phyloP scores from a whole-genome alignment of 306 rosid genomes.

The Urtica urens region DNA sequence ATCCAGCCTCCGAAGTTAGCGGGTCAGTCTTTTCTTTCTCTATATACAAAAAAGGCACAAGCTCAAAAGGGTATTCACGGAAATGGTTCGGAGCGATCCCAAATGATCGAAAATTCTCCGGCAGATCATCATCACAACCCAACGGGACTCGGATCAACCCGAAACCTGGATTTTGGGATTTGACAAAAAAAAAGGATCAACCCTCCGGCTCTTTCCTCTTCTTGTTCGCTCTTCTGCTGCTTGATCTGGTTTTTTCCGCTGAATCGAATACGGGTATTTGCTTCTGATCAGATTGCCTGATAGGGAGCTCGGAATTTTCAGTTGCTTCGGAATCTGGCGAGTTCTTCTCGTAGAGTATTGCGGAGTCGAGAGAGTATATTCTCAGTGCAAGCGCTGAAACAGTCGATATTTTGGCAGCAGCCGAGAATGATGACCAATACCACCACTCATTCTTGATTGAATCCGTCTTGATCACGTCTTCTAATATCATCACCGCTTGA shows the following conservation, averaged over 20 bases:
- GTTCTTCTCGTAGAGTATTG: conserved; percentile 66
- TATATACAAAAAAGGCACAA: conserved; percentile 65
- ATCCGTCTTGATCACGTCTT: conserved; percentile 86
- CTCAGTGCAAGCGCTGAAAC: conserved; percentile 82
- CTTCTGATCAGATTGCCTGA: conserved; percentile 34
- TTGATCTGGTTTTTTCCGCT: conserved; percentile 53
- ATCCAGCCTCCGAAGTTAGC: conserved; percentile 68
- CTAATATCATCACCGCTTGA: conserved; percentile 74
- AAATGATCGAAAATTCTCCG: not conserved
- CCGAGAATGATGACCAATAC: conserved; percentile 98
- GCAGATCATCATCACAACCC: conserved; percentile 11
- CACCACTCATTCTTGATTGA: conserved; percentile 94
- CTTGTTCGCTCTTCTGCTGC: conserved; percentile 60
- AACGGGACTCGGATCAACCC: conserved; percentile 20
- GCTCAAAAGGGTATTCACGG: conserved; percentile 35
- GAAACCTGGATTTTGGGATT: conserved; percentile 13
- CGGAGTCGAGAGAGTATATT: conserved; percentile 85
- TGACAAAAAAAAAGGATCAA: conserved; percentile 31
- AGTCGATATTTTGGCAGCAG: conserved; percentile 79
- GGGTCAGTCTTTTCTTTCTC: conserved; percentile 62
- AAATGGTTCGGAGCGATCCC: conserved; percentile 14
- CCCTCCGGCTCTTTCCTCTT: conserved; percentile 82
- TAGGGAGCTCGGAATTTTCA: conserved; percentile 50
- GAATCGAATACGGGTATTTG: conserved; percentile 33
- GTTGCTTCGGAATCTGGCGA: conserved; percentile 32